A percentile compares a stretch with the other conserved stretches of the same genome.
phyloP scores from a whole-genome alignment of 345 rosid species.

The Acer saccharum region DNA sequence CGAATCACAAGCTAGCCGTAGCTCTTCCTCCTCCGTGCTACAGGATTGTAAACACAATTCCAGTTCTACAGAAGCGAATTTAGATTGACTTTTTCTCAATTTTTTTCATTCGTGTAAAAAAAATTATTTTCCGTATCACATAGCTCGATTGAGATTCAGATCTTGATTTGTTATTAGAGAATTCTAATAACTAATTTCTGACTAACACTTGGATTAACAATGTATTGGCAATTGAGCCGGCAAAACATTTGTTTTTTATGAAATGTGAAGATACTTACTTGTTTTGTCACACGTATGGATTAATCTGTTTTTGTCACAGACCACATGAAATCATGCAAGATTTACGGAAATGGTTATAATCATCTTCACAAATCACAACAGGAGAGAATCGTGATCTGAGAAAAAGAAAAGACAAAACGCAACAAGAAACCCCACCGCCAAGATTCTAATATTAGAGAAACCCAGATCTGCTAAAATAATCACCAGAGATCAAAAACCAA shows the following conservation, averaged over 20 bases:
- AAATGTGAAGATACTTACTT: background rate
- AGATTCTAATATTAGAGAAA: background rate
- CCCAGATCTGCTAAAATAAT: constrained; percentile 3
- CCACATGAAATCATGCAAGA: no score
- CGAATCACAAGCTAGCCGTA: constrained; percentile 24
- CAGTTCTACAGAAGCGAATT: constrained; percentile 17
- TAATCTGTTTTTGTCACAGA: background rate
- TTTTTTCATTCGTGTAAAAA: no score
- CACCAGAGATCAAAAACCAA: background rate
- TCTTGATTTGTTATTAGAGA: background rate
- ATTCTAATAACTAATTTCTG: background rate
- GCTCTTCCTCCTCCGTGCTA: constrained; percentile 20
- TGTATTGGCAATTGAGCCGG: constrained; percentile 1
- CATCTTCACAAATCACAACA: no score
- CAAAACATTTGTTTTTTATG: background rate
- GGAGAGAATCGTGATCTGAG: background rate
- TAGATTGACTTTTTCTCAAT: background rate
- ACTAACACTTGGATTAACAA: background rate
- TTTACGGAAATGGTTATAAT: no score
- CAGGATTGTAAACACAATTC: constrained; percentile 9
- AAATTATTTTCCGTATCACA: no score
- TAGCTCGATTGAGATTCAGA: background rate
- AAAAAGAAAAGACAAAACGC: background rate
- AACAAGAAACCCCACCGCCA: background rate
- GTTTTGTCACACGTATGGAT: background rate